Evolutionary conservation across 306 rosid genomes (phyloP).

Genomic region (Vigna angularis): DNA sequence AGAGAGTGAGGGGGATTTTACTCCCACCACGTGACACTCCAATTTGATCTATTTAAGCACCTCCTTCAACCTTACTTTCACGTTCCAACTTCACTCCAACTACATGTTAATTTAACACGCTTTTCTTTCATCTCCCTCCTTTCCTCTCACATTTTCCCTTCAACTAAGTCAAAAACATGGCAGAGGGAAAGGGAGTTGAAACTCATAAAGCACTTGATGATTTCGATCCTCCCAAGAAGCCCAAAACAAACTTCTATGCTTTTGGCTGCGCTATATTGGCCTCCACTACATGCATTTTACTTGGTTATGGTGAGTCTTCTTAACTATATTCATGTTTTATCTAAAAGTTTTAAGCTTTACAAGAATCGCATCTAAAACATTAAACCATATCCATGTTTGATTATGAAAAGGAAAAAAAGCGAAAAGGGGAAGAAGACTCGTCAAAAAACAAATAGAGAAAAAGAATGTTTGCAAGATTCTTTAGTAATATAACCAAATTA

Average conservation of each 20-base stretch:
- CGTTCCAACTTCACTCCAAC: background rate
- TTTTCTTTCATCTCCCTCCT: background rate
- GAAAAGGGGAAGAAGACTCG: background rate
- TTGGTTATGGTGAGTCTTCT: background rate
- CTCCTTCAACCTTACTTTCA: background rate
- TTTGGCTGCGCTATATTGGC: slow-evolving; percentile 10
- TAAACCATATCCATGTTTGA: too few species aligned
- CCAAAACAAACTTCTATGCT: background rate
- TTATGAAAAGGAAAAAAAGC: too few species aligned
- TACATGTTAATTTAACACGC: background rate
- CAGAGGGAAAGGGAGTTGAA: slow-evolving; percentile 54
- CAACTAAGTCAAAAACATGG: slow-evolving; percentile 29
- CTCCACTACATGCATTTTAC: slow-evolving; percentile 10
- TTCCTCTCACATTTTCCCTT: background rate
- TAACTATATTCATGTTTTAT: too few species aligned
- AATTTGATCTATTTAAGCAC: background rate
- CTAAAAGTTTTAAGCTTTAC: too few species aligned
- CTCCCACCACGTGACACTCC: background rate
- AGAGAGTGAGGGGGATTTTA: background rate
- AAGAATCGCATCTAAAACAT: too few species aligned
- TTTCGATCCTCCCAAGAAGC: slow-evolving; percentile 22
- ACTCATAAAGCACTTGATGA: background rate
- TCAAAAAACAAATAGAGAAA: background rate
- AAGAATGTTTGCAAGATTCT: background rate
- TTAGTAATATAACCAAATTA: background rate